Evolutionary conservation across 2,329 filamentous ascomycete species (phyloP).

Genomic region (Cladosporium sp.): DNA sequence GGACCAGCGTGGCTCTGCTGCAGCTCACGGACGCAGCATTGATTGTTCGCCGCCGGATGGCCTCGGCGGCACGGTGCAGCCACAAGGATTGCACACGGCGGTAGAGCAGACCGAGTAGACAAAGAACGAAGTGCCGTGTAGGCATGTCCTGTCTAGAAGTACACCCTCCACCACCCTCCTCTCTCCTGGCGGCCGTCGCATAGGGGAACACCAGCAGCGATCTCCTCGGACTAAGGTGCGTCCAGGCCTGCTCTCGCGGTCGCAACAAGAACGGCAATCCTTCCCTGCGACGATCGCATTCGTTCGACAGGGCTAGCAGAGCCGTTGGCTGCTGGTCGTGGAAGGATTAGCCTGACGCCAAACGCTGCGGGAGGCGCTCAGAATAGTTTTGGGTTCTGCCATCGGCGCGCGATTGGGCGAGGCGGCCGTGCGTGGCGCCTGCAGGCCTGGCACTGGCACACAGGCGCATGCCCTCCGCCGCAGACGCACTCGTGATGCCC

Average conservation of each 20-base stretch:
- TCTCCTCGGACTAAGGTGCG: background rate
- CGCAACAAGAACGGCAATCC: background rate
- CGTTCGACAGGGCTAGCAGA: constrained; percentile 1
- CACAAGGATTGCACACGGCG: no score
- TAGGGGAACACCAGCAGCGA: background rate
- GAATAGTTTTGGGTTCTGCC: constrained; percentile 9
- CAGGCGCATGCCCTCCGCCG: background rate
- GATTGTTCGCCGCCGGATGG: background rate
- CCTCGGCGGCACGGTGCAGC: background rate
- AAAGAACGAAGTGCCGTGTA: background rate
- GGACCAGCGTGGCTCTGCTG: background rate
- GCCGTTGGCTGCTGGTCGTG: background rate
- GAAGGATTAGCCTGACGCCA: constrained; percentile 12
- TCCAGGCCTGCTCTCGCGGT: constrained; percentile 1
- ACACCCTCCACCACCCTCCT: no score
- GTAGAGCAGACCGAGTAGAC: background rate
- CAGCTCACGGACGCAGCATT: background rate
- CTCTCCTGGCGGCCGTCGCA: background rate
- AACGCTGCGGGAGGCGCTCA: constrained; percentile 7
- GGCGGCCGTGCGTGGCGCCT: constrained; percentile 8
- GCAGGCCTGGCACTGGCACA: constrained; percentile 3
- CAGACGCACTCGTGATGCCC: constrained; percentile 4
- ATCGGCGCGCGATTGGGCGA: background rate
- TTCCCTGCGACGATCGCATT: constrained; percentile 6
- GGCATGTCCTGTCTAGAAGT: background rate